These are phyloP conservation scores for Rhodotorula sp. DNA, from an alignment of 1,284 basidiomycete species.

Conservation along the genomic window DNA sequence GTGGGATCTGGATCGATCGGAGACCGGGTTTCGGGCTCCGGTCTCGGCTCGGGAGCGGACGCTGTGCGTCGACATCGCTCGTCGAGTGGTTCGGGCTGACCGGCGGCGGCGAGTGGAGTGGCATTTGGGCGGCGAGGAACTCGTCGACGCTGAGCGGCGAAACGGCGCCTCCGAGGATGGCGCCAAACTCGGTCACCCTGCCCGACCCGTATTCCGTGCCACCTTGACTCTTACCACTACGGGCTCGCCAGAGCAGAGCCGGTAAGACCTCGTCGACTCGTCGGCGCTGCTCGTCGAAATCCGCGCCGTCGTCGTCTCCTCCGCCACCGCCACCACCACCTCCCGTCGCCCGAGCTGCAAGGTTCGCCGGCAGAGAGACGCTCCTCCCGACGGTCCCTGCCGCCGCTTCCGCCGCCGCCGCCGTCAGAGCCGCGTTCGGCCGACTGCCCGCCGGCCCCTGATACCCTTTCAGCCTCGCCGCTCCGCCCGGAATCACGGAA, in stretches of 20 bases:
- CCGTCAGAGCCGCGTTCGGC: not conserved
- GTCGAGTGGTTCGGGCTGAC: not conserved
- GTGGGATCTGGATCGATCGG: not conserved
- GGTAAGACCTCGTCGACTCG: not conserved
- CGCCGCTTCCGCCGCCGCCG: not conserved
- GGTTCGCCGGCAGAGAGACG: slow-evolving; percentile 10
- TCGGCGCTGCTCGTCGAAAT: not conserved
- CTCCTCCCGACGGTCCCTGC: not conserved
- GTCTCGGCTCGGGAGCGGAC: too few species aligned
- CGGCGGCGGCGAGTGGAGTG: not conserved
- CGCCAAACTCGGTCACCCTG: not conserved
- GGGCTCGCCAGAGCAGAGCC: not conserved
- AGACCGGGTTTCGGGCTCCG: not conserved
- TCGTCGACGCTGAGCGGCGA: slow-evolving; percentile 3
- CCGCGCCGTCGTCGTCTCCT: not conserved
- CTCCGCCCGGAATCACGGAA: not conserved
- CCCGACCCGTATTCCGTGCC: too few species aligned
- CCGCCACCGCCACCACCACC: not conserved
- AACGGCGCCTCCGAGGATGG: not conserved
- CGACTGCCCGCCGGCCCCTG: slow-evolving; percentile 4
- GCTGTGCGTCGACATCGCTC: too few species aligned
- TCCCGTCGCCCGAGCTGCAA: not conserved
- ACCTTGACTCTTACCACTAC: not conserved
- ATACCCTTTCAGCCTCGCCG: slow-evolving; percentile 5
- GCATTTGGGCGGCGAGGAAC: not conserved